A percentile compares a stretch with the other conserved stretches of the same genome.
phyloP scores from a whole-genome alignment of 169 alveolate species.

The Eimeria sp. region DNA sequence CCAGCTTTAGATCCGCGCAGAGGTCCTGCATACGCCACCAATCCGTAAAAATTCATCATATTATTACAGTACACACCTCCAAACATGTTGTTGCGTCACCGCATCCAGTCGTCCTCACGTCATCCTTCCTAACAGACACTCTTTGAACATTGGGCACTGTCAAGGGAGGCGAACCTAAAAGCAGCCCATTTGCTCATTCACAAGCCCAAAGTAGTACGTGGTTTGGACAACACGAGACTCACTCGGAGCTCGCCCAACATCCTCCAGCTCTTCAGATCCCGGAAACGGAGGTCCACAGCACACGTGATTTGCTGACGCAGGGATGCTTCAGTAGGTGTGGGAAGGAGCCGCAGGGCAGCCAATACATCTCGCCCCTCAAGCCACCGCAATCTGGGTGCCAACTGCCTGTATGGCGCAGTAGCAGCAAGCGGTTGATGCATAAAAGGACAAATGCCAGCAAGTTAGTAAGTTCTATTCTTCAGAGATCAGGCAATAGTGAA shows the following conservation, averaged over 20 bases:
- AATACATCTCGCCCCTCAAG: constrained; percentile 22
- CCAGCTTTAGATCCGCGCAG: constrained; percentile 26
- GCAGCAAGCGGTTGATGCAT: not conserved
- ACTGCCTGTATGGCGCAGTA: constrained; percentile 2
- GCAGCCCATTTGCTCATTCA: not conserved
- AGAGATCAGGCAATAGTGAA: not conserved
- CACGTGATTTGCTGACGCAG: constrained; percentile 30
- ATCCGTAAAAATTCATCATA: not conserved
- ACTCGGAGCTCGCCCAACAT: constrained; percentile 33
- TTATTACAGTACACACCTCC: not conserved
- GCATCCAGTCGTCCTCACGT: not conserved
- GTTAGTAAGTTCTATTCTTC: not conserved
- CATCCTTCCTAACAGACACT: not conserved
- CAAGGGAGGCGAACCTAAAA: not conserved
- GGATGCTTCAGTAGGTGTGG: not conserved
- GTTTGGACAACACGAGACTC: not conserved
- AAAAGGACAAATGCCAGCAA: not conserved
- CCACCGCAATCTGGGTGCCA: constrained; percentile 50
- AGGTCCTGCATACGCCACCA: constrained; percentile 14
- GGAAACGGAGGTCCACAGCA: constrained; percentile 55
- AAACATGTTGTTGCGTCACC: not conserved
- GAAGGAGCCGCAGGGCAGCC: constrained; percentile 13
- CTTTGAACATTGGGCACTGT: not conserved
- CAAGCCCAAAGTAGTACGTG: not conserved
- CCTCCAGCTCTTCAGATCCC: constrained; percentile 74